Evolutionary conservation across 345 rosid genomes (phyloP).

Genomic region (Camelina sativa): DNA sequence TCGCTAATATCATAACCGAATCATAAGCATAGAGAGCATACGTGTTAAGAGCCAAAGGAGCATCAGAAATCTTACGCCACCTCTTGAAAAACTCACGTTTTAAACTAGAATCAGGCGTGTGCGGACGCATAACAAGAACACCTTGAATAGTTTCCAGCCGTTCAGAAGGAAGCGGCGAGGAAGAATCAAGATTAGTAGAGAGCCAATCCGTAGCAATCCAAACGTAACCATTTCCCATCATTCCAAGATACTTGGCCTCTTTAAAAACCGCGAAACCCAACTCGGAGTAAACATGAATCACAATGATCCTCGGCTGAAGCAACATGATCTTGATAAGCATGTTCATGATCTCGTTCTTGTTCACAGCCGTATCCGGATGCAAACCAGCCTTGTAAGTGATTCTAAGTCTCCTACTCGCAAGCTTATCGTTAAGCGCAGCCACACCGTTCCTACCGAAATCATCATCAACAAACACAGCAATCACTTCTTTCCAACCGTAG

Average conservation of each 20-base stretch:
- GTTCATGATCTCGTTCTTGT: slow-evolving; percentile 58
- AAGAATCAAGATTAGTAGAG: slow-evolving; percentile 65
- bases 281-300: slow-evolving; percentile 63
- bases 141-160: slow-evolving; percentile 80
- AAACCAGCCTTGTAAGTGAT: slow-evolving; percentile 77
- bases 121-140: slow-evolving; percentile 76
- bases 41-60: slow-evolving; percentile 66
- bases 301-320: slow-evolving; percentile 78
- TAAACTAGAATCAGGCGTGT: slow-evolving; percentile 68
- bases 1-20: slow-evolving; percentile 86
- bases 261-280: slow-evolving; percentile 67
- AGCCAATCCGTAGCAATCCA: slow-evolving; percentile 98
- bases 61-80: slow-evolving; percentile 63
- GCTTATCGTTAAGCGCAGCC: slow-evolving; percentile 76
- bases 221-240: slow-evolving; percentile 93
- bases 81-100: slow-evolving; percentile 63
- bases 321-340: slow-evolving; percentile 74
- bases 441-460: slow-evolving; percentile 86
- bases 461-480: slow-evolving; percentile 79
- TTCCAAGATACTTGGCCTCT: slow-evolving; percentile 72
- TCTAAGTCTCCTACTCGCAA: slow-evolving; percentile 66
- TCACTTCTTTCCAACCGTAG: slow-evolving; percentile 85
- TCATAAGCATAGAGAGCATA: slow-evolving; percentile 91
- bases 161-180: slow-evolving; percentile 60
- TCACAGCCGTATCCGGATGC: slow-evolving; percentile 49